These are phyloP conservation scores for Bryoglossum gracile DNA, from an alignment of 495 filamentous ascomycete species.

Conservation along the genomic window DNA sequence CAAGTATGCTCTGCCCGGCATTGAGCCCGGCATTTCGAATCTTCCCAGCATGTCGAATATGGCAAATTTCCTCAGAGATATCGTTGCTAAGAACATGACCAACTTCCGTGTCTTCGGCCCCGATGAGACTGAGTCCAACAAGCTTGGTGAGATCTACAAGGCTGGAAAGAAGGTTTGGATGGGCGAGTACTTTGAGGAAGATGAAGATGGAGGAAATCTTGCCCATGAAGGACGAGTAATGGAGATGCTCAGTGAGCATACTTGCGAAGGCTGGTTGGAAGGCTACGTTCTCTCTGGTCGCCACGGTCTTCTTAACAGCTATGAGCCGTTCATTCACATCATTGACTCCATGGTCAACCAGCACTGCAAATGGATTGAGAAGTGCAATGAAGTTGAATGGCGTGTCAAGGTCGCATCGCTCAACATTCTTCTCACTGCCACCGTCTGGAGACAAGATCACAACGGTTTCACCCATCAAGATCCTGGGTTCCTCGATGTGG, in stretches of 20 bases:
- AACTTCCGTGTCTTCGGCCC: conserved; percentile 69
- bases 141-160: conserved; percentile 58
- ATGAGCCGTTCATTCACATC: conserved; percentile 72
- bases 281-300: conserved; percentile 64
- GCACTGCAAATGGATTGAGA: conserved; percentile 76
- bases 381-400: conserved; percentile 66
- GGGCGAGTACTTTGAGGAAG: conserved; percentile 66
- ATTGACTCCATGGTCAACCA: conserved; percentile 77
- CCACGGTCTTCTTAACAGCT: conserved; percentile 67
- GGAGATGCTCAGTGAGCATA: conserved; percentile 74
- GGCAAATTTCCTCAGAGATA: conserved; percentile 53
- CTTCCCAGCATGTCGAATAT: conserved; percentile 58
- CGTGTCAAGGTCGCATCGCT: conserved; percentile 57
- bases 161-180: conserved; percentile 71
- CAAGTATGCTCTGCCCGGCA: conserved; percentile 48
- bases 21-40: conserved; percentile 42
- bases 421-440: conserved; percentile 67
- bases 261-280: conserved; percentile 70
- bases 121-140: conserved; percentile 73
- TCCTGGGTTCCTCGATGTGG: conserved; percentile 66
- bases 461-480: conserved; percentile 77
- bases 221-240: conserved; percentile 58
- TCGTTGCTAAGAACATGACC: conserved; percentile 50
- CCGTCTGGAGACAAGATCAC: conserved; percentile 73
- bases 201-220: conserved; percentile 60